Conservation (phyloP, 2,329 filamentous ascomycete species). For the Aaosphaeria arxii region DNA sequence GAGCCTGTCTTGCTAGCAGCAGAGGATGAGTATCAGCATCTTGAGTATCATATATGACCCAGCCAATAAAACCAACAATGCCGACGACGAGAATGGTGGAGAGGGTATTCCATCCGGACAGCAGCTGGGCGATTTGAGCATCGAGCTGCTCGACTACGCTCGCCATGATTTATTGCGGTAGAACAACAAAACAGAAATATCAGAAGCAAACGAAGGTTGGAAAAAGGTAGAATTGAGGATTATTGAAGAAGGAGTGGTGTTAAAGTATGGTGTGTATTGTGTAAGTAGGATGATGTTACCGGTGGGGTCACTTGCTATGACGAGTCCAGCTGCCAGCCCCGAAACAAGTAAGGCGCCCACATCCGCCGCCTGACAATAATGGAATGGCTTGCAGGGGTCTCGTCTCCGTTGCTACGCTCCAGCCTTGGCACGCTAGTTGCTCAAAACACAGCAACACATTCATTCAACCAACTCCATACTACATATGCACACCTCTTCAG, state of each 20-base stretch:
- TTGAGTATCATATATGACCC: constrained; percentile 65
- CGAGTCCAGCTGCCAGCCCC: no score
- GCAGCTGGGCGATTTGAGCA: constrained; percentile 62
- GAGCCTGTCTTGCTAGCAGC: constrained; percentile 80
- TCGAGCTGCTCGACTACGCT: constrained; percentile 66
- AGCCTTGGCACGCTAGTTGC: no score
- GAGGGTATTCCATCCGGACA: constrained; percentile 79
- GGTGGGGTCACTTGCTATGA: background rate
- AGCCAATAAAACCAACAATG: constrained; percentile 66
- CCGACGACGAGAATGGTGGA: constrained; percentile 69
- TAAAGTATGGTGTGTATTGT: background rate
- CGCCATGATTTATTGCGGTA: constrained; percentile 29
- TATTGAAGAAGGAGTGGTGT: background rate
- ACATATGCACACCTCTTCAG: no score
- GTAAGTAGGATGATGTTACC: background rate
- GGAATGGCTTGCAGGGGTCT: no score
- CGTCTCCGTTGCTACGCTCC: no score
- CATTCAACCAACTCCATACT: no score
- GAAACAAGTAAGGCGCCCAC: no score
- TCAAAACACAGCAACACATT: no score
- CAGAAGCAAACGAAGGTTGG: background rate
- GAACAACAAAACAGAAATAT: background rate
- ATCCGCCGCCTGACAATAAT: no score
- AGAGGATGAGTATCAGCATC: constrained; percentile 93
- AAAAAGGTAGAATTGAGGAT: background rate